phyloP scores from a whole-genome alignment of 2,329 filamentous ascomycete species.

The Ascochyta lentis region DNA sequence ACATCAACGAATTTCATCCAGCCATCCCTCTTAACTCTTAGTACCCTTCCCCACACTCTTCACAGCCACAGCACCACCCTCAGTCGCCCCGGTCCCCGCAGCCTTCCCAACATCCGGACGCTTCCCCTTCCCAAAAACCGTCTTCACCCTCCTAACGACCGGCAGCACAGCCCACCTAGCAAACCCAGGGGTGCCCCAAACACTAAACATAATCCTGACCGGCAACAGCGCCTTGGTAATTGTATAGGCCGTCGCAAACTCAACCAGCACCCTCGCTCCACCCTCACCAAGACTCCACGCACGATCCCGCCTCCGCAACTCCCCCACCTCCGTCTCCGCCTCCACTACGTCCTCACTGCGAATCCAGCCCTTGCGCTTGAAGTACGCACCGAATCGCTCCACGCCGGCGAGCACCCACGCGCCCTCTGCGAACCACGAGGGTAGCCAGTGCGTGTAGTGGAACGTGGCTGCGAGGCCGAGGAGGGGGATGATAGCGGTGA shows the following conservation, averaged over 20 bases:
- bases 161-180: slow-evolving; percentile 57
- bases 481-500: slow-evolving; percentile 85
- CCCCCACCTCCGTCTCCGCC: slow-evolving; percentile 46
- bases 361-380: slow-evolving; percentile 83
- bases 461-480: slow-evolving; percentile 77
- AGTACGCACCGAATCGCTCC: slow-evolving; percentile 78
- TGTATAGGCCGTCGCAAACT: slow-evolving; percentile 87
- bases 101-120: slow-evolving; percentile 23
- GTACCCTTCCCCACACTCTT: neutral
- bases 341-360: slow-evolving; percentile 59
- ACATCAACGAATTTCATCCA: neutral
- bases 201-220: slow-evolving; percentile 74
- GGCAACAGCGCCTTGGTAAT: slow-evolving; percentile 87
- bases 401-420: slow-evolving; percentile 67
- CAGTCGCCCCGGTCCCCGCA: slow-evolving; percentile 45
- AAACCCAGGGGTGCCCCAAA: slow-evolving; percentile 94
- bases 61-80: slow-evolving; percentile 41
- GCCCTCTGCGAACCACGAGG: slow-evolving; percentile 62
- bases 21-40: neutral
- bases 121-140: slow-evolving; percentile 47
- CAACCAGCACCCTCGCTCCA: slow-evolving; percentile 63
- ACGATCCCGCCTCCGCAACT: slow-evolving; percentile 42
- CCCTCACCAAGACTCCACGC: slow-evolving; percentile 50
- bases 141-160: slow-evolving; percentile 41
- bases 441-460: slow-evolving; percentile 79